Evolutionary conservation across 768 basidiomycete genomes (phyloP), one percentile per base, ranked within the genome.

Genomic region (Mycena leptocephala): DNA sequence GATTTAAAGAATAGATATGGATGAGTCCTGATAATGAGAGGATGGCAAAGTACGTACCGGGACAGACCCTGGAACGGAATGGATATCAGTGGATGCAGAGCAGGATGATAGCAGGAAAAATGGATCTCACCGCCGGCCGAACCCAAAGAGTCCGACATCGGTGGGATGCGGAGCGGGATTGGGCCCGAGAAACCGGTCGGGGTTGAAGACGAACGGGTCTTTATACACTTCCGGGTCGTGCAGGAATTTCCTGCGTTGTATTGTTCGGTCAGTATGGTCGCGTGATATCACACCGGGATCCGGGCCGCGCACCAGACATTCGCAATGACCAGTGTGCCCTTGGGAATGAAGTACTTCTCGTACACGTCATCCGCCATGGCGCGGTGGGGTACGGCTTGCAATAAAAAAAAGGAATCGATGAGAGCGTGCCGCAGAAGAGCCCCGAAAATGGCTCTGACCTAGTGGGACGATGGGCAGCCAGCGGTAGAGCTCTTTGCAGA

Each of bases 401-500:
- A 14, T 30, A 5, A 24, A 22, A 7, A 58, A 22, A n/a, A 56
- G 55, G 1, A 13, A 11, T 30, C 5, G 13, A 24, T 22, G 26
- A 24, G 9, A n/a, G n/a, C n/a, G n/a, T n/a, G n/a, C n/a, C n/a
- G n/a, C n/a, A n/a, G 32, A 10, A 14, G 26, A 39, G 4, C 3
- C 3, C 18, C 20, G 28, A 13, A 41, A 6, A 6, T 26, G 0
- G 37, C 6, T 2, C 53, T 22, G 16, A 68, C 73, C 73, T 16
- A 75, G 26, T 1, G 74, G 74, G 8, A 75, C 74, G 10, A 75
- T 70, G 5, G 74, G 68, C 0, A 75, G 84, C 85, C 85, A 87
- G 35, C 86, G 79, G 30, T 83, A 75, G 14, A 87, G 81, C 75
- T 89, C 89, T 33, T 83, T 82, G 22, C 82, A 80, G 14, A 90